Conservation (phyloP, 768 basidiomycete species). For the Phylloporus arenicola region DNA sequence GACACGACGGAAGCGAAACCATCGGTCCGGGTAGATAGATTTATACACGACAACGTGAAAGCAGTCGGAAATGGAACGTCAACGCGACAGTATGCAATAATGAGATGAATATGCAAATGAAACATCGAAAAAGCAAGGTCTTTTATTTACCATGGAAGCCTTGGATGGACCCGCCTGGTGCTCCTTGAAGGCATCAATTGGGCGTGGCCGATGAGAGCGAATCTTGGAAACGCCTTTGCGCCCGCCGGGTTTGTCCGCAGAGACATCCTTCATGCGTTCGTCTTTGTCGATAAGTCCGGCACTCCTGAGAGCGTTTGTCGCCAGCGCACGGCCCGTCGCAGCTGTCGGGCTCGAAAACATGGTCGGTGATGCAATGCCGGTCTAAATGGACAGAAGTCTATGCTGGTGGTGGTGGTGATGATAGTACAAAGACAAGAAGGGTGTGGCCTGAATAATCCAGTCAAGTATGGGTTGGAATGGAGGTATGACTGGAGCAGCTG, state of each 20-base stretch:
- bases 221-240: conserved; percentile 63
- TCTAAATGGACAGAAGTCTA: not conserved
- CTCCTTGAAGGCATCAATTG: conserved; percentile 54
- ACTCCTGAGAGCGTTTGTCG: conserved; percentile 55
- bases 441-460: conserved; percentile 3
- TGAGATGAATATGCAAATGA: conserved; percentile 23
- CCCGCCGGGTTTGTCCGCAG: conserved; percentile 61
- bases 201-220: conserved; percentile 54
- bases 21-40: conserved; percentile 12
- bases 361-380: not conserved
- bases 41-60: conserved; percentile 15
- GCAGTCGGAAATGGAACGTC: conserved; percentile 11
- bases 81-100: conserved; percentile 20
- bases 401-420: conserved; percentile 3
- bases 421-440: conserved; percentile 15
- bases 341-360: conserved; percentile 63
- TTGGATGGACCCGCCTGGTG: conserved; percentile 41
- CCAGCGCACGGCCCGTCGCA: conserved; percentile 54
- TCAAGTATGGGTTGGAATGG: conserved; percentile 13
- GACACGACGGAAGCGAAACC: no score
- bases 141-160: conserved; percentile 65
- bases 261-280: conserved; percentile 65
- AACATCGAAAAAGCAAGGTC: conserved; percentile 29
- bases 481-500: conserved; percentile 17
- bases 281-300: conserved; percentile 78